Conservation (phyloP, 176 grass and related monocot species). For the Hsuehochloa calcarea region DNA sequence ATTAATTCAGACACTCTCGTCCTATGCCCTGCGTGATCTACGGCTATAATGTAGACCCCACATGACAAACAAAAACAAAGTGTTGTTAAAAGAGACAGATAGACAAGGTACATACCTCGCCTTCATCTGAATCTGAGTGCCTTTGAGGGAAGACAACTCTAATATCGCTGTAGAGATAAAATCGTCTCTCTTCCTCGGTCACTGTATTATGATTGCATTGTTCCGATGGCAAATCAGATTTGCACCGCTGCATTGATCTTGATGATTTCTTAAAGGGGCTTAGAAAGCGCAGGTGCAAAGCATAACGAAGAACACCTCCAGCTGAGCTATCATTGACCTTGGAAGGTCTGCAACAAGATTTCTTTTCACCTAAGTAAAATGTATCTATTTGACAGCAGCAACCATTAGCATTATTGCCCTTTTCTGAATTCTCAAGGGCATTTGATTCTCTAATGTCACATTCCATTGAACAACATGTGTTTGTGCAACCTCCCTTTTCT, state of each 20-base stretch:
- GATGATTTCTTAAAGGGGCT: conserved; percentile 60
- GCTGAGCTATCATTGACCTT: conserved; percentile 64
- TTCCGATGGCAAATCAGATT: conserved; percentile 56
- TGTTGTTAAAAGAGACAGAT: background rate
- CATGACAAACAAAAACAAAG: background rate
- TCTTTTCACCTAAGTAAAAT: conserved; percentile 26
- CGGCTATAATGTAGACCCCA: no score
- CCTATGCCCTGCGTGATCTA: no score
- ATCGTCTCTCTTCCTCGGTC: conserved; percentile 54
- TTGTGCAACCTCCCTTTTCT: conserved; percentile 15
- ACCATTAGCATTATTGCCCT: conserved; percentile 18
- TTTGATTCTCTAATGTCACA: conserved; percentile 30
- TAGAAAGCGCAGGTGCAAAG: conserved; percentile 90
- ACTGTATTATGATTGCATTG: background rate
- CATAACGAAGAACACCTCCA: conserved; percentile 78
- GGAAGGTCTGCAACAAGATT: conserved; percentile 41
- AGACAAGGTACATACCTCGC: conserved; percentile 60
- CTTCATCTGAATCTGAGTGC: conserved; percentile 90
- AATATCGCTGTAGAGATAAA: conserved; percentile 94
- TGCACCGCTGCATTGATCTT: conserved; percentile 62
- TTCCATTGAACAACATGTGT: conserved; percentile 33
- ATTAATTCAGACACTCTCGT: no score
- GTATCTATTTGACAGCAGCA: conserved; percentile 41
- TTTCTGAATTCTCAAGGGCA: conserved; percentile 30
- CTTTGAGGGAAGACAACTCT: conserved; percentile 95